phyloP scores from a whole-genome alignment of 306 rosid species.

The Vigna reflexopilosa region DNA sequence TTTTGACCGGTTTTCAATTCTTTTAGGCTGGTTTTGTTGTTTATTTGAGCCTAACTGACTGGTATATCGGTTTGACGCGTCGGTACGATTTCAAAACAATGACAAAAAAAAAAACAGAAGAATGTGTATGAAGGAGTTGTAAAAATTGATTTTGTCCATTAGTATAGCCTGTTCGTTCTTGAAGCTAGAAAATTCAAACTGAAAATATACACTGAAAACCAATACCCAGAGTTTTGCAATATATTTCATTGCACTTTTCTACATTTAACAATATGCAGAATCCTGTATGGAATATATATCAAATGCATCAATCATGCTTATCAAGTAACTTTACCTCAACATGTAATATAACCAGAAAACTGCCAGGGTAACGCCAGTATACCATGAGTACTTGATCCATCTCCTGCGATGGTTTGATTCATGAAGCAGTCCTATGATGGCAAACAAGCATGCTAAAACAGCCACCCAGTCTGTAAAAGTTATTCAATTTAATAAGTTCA shows the following conservation, averaged over 20 bases:
- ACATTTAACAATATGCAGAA: conserved; percentile 8
- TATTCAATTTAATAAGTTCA: conserved; percentile 33
- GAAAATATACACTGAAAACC: conserved; percentile 11
- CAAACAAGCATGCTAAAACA: conserved; percentile 70
- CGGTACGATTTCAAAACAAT: too few species aligned
- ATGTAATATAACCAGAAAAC: conserved; percentile 86
- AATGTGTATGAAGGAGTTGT: too few species aligned
- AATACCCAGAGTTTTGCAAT: conserved; percentile 5
- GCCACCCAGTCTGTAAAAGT: conserved; percentile 75
- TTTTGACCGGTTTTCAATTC: too few species aligned
- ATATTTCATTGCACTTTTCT: conserved; percentile 3
- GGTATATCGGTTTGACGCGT: too few species aligned
- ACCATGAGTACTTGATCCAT: conserved; percentile 78
- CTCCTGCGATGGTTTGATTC: conserved; percentile 59
- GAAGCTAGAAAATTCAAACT: conserved; percentile 19
- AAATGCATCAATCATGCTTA: conserved; percentile 34
- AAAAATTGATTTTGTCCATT: background rate
- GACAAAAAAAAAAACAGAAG: too few species aligned
- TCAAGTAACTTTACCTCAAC: conserved; percentile 64
- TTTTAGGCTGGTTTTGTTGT: too few species aligned
- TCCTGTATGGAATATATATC: conserved; percentile 6
- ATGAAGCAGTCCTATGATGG: conserved; percentile 68
- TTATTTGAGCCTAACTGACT: too few species aligned
- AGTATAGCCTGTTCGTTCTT: conserved; percentile 3
- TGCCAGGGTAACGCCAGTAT: conserved; percentile 59